A percentile compares a stretch with the other conserved stretches of the same genome.
These are phyloP conservation scores for Suhomyces canberraensis DNA, from an alignment of 805 yeast genomes.

Conservation along the genomic window DNA sequence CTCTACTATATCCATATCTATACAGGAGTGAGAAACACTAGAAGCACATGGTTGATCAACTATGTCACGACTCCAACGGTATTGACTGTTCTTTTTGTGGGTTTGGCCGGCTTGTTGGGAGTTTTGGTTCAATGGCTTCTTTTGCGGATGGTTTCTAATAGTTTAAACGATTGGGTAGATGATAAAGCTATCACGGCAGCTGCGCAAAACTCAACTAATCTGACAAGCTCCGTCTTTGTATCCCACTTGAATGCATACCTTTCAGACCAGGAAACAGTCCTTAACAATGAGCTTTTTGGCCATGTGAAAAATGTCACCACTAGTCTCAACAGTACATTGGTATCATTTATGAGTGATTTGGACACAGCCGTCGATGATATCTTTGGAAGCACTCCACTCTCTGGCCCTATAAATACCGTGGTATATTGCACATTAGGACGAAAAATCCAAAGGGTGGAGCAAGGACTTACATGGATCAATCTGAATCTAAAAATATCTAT, in stretches of 20 bases:
- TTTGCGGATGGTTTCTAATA: conserved; percentile 23
- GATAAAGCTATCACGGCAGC: background rate
- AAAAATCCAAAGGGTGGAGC: conserved; percentile 61
- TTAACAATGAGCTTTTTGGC: conserved; percentile 67
- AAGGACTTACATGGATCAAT: conserved; percentile 78
- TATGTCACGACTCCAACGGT: conserved; percentile 57
- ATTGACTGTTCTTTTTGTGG: conserved; percentile 47
- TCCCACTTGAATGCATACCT: conserved; percentile 54
- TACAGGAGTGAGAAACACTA: background rate
- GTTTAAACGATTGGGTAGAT: too few relatives aligned
- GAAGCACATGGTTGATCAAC: conserved; percentile 7
- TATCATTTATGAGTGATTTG: conserved; percentile 54
- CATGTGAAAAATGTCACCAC: conserved; percentile 58
- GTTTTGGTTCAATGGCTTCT: conserved; percentile 54
- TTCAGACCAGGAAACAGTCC: conserved; percentile 39
- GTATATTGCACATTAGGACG: conserved; percentile 78
- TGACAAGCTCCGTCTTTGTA: too few relatives aligned
- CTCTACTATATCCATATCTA: conserved; percentile 7
- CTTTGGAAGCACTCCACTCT: conserved; percentile 68
- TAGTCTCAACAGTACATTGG: conserved; percentile 58
- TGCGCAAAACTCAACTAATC: too few relatives aligned
- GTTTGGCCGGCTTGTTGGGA: conserved; percentile 53
- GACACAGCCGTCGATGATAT: conserved; percentile 54
- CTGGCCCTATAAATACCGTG: conserved; percentile 58
- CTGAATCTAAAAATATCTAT: conserved; percentile 55